Conservation (phyloP, 306 rosid genomes). For the Heteromeles arbutifolia region DNA sequence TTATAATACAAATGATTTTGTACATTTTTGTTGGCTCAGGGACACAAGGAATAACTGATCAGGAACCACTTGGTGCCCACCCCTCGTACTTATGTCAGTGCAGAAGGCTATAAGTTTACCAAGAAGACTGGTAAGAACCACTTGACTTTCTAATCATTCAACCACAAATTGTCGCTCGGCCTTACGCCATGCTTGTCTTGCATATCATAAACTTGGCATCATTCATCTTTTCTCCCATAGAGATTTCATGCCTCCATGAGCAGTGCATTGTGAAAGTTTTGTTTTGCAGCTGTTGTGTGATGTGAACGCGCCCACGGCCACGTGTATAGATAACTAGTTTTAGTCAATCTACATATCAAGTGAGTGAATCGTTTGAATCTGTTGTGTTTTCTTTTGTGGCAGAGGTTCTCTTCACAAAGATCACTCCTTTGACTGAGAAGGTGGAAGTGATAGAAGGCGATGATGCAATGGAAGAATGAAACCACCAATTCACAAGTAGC, state of each 20-base stretch:
- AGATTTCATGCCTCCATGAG: neutral
- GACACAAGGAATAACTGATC: constrained; percentile 78
- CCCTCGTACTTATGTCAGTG: constrained; percentile 75
- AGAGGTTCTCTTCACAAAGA: too few species aligned
- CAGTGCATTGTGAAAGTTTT: neutral
- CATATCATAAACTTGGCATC: neutral
- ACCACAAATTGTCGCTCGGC: neutral
- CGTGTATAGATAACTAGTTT: too few species aligned
- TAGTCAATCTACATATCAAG: neutral
- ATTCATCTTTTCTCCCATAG: neutral
- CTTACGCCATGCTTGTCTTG: neutral
- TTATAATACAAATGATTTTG: constrained; percentile 7
- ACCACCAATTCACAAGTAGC: too few species aligned
- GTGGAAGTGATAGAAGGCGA: too few species aligned
- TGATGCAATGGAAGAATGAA: too few species aligned
- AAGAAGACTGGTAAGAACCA: constrained; percentile 69
- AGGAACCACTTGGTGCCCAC: constrained; percentile 79
- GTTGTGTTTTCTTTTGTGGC: constrained; percentile 17
- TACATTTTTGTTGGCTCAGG: constrained; percentile 36
- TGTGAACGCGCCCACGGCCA: neutral
- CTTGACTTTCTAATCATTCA: neutral
- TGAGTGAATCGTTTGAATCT: neutral
- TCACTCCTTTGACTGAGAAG: too few species aligned
- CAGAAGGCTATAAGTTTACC: constrained; percentile 54
- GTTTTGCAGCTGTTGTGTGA: neutral